A percentile compares a stretch with the other conserved stretches of the same genome.
These are phyloP conservation scores for Alternaria burnsii DNA, from an alignment of 2,329 filamentous ascomycete genomes.

Conservation along the genomic window DNA sequence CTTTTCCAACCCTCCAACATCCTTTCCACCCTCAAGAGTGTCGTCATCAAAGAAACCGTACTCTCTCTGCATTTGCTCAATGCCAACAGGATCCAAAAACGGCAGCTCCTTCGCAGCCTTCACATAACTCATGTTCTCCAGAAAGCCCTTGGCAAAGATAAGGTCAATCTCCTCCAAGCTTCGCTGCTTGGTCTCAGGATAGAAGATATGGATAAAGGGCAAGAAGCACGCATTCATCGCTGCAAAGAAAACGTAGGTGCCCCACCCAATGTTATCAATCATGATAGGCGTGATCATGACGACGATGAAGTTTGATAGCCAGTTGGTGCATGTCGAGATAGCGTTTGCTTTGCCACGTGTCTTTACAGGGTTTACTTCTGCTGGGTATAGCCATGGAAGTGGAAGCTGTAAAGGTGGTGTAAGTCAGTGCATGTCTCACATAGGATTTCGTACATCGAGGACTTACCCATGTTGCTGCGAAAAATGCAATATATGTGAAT, in stretches of 20 bases:
- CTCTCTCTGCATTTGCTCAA: not conserved
- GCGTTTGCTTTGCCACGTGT: not conserved
- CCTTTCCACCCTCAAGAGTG: not conserved
- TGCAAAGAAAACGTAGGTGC: not conserved
- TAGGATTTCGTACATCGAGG: not conserved
- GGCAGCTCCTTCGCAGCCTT: not conserved
- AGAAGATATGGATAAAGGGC: not conserved
- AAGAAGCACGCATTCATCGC: not conserved
- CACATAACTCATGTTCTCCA: not conserved
- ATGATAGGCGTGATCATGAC: not conserved
- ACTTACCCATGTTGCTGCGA: not conserved
- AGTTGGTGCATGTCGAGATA: not conserved
- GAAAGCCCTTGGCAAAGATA: not conserved
- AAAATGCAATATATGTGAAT: not conserved
- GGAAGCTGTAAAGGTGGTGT: not conserved
- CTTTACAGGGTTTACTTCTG: not conserved
- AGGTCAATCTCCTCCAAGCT: not conserved
- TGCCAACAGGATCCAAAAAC: not conserved
- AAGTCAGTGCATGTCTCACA: not conserved
- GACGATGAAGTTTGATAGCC: not conserved
- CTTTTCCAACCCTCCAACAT: not conserved
- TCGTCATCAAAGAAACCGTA: not conserved
- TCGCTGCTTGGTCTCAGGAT: not conserved
- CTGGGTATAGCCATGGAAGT: not conserved
- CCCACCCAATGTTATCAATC: not conserved